phyloP scores from a whole-genome alignment of 805 yeast species.

The Pichia paraexigua region DNA sequence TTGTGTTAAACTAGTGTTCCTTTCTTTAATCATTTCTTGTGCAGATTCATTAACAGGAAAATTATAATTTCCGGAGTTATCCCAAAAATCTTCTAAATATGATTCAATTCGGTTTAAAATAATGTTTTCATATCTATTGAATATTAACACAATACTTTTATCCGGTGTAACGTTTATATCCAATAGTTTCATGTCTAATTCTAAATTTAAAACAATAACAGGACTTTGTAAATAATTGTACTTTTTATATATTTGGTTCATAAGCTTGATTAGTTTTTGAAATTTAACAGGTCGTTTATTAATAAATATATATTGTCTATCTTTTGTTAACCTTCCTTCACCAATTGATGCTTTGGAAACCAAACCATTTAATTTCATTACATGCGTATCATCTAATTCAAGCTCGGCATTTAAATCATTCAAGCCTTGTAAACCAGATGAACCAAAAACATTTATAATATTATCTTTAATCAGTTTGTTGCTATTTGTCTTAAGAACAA shows the following conservation, averaged over 20 bases:
- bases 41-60: slow-evolving; percentile 8
- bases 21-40: not conserved
- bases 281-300: slow-evolving; percentile 69
- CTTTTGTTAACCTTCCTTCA: slow-evolving; percentile 60
- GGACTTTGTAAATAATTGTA: slow-evolving; percentile 74
- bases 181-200: slow-evolving; percentile 40
- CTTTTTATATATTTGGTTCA: slow-evolving; percentile 66
- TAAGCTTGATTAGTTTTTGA: slow-evolving; percentile 44
- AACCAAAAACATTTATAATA: slow-evolving; percentile 63
- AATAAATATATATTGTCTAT: slow-evolving; percentile 67
- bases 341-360: slow-evolving; percentile 78
- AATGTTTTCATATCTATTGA: slow-evolving; percentile 43
- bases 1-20: slow-evolving; percentile 4
- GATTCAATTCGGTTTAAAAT: slow-evolving; percentile 49
- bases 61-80: slow-evolving; percentile 7
- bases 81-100: slow-evolving; percentile 40
- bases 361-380: slow-evolving; percentile 43
- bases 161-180: slow-evolving; percentile 94
- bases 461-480: slow-evolving; percentile 42
- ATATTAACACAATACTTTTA: slow-evolving; percentile 64
- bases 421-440: slow-evolving; percentile 53
- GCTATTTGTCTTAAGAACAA: slow-evolving; percentile 55
- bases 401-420: slow-evolving; percentile 38
- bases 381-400: slow-evolving; percentile 29
- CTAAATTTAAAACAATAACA: slow-evolving; percentile 53